These are phyloP conservation scores for Brettanomyces anomalus DNA, from an alignment of 805 yeast genomes.

Conservation along the genomic window DNA sequence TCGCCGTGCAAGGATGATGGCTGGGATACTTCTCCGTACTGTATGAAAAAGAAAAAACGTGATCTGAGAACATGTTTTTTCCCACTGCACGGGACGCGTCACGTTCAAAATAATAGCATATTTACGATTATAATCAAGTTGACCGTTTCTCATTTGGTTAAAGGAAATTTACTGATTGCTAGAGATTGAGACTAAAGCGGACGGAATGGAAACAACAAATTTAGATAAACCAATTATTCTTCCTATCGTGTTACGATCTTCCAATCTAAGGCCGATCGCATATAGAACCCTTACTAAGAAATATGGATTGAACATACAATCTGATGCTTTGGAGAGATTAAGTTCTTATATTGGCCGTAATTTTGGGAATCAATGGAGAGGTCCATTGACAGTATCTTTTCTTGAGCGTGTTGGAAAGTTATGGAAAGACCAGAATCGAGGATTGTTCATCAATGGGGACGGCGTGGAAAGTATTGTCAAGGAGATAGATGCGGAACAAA, in stretches of 20 bases:
- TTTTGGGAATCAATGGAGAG: constrained; percentile 85
- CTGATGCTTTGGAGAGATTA: constrained; percentile 67
- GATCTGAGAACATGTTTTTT: too few species aligned
- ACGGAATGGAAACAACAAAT: not conserved
- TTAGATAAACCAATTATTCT: constrained; percentile 37
- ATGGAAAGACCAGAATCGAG: constrained; percentile 89
- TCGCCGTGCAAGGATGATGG: too few species aligned
- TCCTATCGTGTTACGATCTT: constrained; percentile 72
- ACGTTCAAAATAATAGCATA: too few species aligned
- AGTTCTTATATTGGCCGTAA: constrained; percentile 68
- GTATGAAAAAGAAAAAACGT: too few species aligned
- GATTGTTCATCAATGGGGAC: constrained; percentile 73
- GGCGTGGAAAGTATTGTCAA: constrained; percentile 55
- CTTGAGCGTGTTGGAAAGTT: constrained; percentile 69
- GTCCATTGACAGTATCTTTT: constrained; percentile 48
- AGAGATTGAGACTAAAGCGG: too few species aligned
- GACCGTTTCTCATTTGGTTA: too few species aligned
- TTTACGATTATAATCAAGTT: too few species aligned
- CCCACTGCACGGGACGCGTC: too few species aligned
- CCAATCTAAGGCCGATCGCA: constrained; percentile 84
- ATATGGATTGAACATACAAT: constrained; percentile 82
- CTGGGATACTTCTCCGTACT: too few species aligned
- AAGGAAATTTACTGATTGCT: too few species aligned
- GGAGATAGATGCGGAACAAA: constrained; percentile 30
- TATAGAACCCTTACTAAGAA: constrained; percentile 85